Evolutionary conservation across 176 grass and related monocot genomes (phyloP).

Genomic region (Avena eriantha): DNA sequence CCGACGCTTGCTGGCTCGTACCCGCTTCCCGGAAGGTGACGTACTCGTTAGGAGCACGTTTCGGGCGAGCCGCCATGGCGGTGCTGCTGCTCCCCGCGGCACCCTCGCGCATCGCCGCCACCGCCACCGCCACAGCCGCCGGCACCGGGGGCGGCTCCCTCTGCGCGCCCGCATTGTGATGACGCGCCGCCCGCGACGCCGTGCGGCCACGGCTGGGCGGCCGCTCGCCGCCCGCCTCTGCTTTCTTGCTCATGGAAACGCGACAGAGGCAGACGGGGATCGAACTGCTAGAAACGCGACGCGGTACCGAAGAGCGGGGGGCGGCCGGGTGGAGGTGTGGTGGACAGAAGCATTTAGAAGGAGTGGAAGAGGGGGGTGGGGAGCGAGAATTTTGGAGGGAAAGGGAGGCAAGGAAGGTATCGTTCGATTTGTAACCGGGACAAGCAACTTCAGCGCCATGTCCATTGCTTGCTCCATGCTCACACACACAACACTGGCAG

Average conservation of each 20-base stretch:
- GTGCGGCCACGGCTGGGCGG: conserved; percentile 9
- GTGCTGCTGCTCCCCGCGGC: not conserved
- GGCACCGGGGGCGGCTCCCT: not conserved
- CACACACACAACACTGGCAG: not conserved
- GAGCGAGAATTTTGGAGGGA: conserved; percentile 50
- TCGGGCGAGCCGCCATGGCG: not conserved
- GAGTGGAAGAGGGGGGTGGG: not conserved
- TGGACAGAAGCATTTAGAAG: not conserved
- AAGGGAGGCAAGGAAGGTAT: conserved; percentile 64
- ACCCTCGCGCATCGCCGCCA: conserved; percentile 7
- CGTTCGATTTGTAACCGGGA: conserved; percentile 42
- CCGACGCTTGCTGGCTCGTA: not conserved
- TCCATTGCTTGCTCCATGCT: not conserved
- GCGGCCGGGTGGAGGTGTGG: not conserved
- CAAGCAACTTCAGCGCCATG: conserved; percentile 52
- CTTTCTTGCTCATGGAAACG: conserved; percentile 35
- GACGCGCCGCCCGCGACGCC: not conserved
- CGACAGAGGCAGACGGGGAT: not conserved
- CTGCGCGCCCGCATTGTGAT: not conserved
- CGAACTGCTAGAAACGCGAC: not conserved
- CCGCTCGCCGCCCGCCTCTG: not conserved
- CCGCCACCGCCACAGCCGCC: not conserved
- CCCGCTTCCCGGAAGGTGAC: not conserved
- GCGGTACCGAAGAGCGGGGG: conserved; percentile 4
- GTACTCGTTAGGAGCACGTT: not conserved